phyloP scores from a whole-genome alignment of 208 protist genomes.

The Endotrypanum monterogeii region DNA sequence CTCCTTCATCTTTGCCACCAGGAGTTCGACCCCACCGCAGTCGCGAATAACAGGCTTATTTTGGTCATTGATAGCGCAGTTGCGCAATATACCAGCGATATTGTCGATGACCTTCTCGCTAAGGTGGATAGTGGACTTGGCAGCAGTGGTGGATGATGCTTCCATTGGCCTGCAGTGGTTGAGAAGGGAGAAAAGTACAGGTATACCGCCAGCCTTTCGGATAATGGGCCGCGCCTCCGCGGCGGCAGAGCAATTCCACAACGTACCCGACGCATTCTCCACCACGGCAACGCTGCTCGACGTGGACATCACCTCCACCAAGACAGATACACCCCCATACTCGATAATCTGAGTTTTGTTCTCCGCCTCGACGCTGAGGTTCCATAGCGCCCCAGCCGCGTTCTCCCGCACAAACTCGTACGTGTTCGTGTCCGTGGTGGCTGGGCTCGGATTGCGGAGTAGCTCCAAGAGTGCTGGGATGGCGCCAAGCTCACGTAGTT shows the following conservation, averaged over 20 bases:
- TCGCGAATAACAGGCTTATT: slow-evolving; percentile 90
- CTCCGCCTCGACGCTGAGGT: slow-evolving; percentile 91
- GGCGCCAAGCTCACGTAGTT: slow-evolving; percentile 83
- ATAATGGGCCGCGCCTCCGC: slow-evolving; percentile 84
- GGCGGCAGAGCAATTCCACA: slow-evolving; percentile 93
- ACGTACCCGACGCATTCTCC: slow-evolving; percentile 91
- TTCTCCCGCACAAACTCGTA: slow-evolving; percentile 92
- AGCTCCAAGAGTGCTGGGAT: slow-evolving; percentile 88
- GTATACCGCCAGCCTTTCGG: slow-evolving; percentile 82
- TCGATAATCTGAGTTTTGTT: slow-evolving; percentile 91
- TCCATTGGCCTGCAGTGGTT: slow-evolving; percentile 41
- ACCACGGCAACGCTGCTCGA: slow-evolving; percentile 75
- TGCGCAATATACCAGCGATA: slow-evolving; percentile 87
- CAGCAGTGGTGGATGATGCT: slow-evolving; percentile 2
- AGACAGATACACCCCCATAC: slow-evolving; percentile 83
- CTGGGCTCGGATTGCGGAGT: slow-evolving; percentile 29
- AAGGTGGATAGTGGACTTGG: slow-evolving; percentile 22
- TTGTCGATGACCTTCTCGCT: slow-evolving; percentile 92
- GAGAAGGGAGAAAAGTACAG: slow-evolving; percentile 77
- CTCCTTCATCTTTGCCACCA: slow-evolving; percentile 68
- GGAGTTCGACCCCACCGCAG: slow-evolving; percentile 79
- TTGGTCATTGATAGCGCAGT: slow-evolving; percentile 94
- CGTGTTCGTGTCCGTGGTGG: slow-evolving; percentile 20
- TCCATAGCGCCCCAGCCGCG: slow-evolving; percentile 92
- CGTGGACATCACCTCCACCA: slow-evolving; percentile 72